phyloP scores from a whole-genome alignment of 1,284 basidiomycete genomes.

The Takashimella tepidaria region DNA sequence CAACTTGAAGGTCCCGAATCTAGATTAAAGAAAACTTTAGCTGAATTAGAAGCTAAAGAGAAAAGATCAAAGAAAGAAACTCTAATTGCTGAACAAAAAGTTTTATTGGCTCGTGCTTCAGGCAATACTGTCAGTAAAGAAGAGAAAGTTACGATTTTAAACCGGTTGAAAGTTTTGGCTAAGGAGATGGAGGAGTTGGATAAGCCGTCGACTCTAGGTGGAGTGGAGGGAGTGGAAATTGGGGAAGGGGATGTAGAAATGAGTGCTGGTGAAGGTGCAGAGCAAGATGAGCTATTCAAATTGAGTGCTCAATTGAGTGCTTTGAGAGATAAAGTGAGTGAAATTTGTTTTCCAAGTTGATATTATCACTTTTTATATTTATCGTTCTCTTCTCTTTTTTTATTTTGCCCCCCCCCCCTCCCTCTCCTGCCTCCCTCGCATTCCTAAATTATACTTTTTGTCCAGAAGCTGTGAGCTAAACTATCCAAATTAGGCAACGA shows the following conservation, averaged over 20 bases:
- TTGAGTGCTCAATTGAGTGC: slow-evolving; percentile 38
- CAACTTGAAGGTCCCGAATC: slow-evolving; percentile 33
- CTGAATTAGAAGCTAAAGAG: slow-evolving; percentile 49
- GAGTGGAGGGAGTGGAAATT: slow-evolving; percentile 27
- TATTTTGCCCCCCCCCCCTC: too few relatives aligned
- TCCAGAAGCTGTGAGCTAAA: slow-evolving; percentile 1
- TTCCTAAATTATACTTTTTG: too few relatives aligned
- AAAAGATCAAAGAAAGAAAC: slow-evolving; percentile 73
- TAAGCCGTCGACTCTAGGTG: slow-evolving; percentile 36
- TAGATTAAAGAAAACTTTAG: slow-evolving; percentile 32
- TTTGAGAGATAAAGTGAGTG: slow-evolving; percentile 55
- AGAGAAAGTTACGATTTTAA: slow-evolving; percentile 77
- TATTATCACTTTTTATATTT: neutral
- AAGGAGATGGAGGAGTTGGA: slow-evolving; percentile 65
- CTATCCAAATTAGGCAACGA: slow-evolving; percentile 21
- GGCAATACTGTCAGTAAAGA: slow-evolving; percentile 51
- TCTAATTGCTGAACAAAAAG: slow-evolving; percentile 84
- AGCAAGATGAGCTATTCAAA: slow-evolving; percentile 40
- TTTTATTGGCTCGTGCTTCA: slow-evolving; percentile 70
- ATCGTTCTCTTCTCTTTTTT: too few relatives aligned
- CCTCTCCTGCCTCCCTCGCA: too few relatives aligned
- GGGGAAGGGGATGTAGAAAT: slow-evolving; percentile 35
- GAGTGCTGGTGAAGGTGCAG: slow-evolving; percentile 50
- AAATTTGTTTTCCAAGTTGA: neutral
- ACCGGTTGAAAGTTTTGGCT: slow-evolving; percentile 67